These are phyloP conservation scores for Phytopythium ostracodes DNA, from an alignment of 352 stramenopile genomes.

Conservation along the genomic window DNA sequence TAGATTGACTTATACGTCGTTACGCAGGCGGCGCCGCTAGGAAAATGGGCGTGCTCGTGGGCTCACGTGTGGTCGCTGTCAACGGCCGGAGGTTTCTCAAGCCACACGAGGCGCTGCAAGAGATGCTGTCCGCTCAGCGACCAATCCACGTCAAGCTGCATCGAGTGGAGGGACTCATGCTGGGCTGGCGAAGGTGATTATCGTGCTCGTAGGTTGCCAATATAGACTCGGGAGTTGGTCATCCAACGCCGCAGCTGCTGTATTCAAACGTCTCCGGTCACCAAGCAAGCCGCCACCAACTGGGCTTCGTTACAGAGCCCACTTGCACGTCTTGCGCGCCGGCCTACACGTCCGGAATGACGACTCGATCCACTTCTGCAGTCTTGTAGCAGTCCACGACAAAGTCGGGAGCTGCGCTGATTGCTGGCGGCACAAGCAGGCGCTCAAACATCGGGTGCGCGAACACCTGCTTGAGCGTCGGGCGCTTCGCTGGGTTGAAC, in stretches of 20 bases:
- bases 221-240: not conserved
- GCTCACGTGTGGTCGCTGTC: constrained; percentile 57
- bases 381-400: constrained; percentile 54
- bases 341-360: constrained; percentile 40
- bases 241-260: not conserved
- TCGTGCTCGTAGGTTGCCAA: not conserved
- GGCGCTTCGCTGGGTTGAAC: constrained; percentile 56
- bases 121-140: constrained; percentile 48
- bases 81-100: constrained; percentile 53
- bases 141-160: constrained; percentile 65
- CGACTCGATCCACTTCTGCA: constrained; percentile 4
- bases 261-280: not conserved
- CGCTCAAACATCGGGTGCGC: constrained; percentile 52
- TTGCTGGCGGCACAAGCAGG: constrained; percentile 17
- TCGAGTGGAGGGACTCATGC: constrained; percentile 77
- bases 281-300: too few relatives aligned
- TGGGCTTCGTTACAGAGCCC: not conserved
- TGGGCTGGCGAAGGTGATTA: constrained; percentile 39
- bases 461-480: constrained; percentile 66
- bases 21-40: constrained; percentile 40
- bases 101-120: constrained; percentile 39
- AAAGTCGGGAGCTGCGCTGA: constrained; percentile 26
- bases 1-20: not conserved
- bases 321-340: not conserved
- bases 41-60: constrained; percentile 56